These are phyloP conservation scores for Entonaema liquescens DNA, from an alignment of 495 filamentous ascomycete species.

Conservation along the genomic window DNA sequence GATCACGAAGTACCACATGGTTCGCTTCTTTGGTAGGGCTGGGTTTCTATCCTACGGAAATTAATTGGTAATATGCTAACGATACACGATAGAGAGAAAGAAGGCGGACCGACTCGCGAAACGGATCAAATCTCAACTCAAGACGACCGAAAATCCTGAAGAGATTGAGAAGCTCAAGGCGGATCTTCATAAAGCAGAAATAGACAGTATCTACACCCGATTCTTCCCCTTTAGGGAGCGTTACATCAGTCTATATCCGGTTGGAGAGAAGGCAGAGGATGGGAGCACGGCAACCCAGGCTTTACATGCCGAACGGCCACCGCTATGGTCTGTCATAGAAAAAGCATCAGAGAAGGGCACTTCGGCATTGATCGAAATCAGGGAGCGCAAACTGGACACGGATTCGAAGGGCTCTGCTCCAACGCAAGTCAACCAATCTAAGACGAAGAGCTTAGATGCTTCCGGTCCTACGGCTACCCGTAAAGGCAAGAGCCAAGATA, in stretches of 20 bases:
- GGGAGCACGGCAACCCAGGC: slow-evolving; percentile 48
- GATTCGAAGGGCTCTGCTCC: slow-evolving; percentile 14
- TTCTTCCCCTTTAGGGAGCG: slow-evolving; percentile 81
- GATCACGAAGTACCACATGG: slow-evolving; percentile 91
- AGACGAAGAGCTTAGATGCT: slow-evolving; percentile 18
- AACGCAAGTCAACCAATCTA: slow-evolving; percentile 9
- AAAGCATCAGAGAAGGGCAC: slow-evolving; percentile 69
- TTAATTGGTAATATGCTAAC: neutral
- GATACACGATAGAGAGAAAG: slow-evolving; percentile 72
- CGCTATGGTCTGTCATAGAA: slow-evolving; percentile 76
- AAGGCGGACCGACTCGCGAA: slow-evolving; percentile 79
- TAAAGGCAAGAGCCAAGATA: slow-evolving; percentile 13
- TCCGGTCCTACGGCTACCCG: slow-evolving; percentile 9
- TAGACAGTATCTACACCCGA: slow-evolving; percentile 87
- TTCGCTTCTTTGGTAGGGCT: slow-evolving; percentile 83
- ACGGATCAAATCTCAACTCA: slow-evolving; percentile 65
- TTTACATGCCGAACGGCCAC: slow-evolving; percentile 55
- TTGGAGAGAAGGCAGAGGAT: slow-evolving; percentile 40
- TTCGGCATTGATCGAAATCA: slow-evolving; percentile 29
- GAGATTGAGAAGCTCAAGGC: slow-evolving; percentile 60
- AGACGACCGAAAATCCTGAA: slow-evolving; percentile 54
- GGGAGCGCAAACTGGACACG: slow-evolving; percentile 35
- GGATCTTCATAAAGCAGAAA: slow-evolving; percentile 72
- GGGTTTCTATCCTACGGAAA: neutral
- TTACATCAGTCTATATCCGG: slow-evolving; percentile 81